phyloP scores from a whole-genome alignment of 495 filamentous ascomycete genomes.

The Trichocladium uniseriatum region DNA sequence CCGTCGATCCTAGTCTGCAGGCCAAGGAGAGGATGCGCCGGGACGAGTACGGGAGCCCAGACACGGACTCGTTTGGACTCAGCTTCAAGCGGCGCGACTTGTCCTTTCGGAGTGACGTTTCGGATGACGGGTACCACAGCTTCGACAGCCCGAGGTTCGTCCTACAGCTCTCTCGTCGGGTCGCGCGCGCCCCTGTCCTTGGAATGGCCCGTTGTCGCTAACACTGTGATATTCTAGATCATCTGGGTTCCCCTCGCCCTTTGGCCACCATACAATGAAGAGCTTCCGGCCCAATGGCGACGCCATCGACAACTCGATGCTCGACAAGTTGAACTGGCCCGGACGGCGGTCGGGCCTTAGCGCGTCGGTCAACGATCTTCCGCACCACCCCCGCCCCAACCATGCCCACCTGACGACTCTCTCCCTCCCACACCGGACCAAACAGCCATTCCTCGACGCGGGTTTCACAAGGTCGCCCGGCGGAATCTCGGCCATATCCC shows the following conservation, averaged over 20 bases:
- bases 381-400: slow-evolving; percentile 34
- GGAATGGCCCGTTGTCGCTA: too few species aligned
- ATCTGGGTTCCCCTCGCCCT: slow-evolving; percentile 19
- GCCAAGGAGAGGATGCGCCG: slow-evolving; percentile 20
- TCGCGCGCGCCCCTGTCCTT: too few species aligned
- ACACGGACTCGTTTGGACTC: slow-evolving; percentile 22
- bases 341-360: slow-evolving; percentile 46
- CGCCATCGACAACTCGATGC: slow-evolving; percentile 67
- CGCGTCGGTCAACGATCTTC: slow-evolving; percentile 41
- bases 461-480: slow-evolving; percentile 39
- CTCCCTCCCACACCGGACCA: slow-evolving; percentile 39
- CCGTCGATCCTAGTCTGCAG: slow-evolving; percentile 24
- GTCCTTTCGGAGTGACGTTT: slow-evolving; percentile 22
- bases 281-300: slow-evolving; percentile 52
- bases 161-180: too few species aligned
- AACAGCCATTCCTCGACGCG: slow-evolving; percentile 34
- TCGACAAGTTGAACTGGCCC: slow-evolving; percentile 63
- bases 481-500: slow-evolving; percentile 40
- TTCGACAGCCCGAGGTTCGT: slow-evolving; percentile 33
- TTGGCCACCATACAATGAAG: slow-evolving; percentile 39
- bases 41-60: slow-evolving; percentile 13
- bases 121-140: slow-evolving; percentile 47
- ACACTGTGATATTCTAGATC: slow-evolving; percentile 19
- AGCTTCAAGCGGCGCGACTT: slow-evolving; percentile 18
- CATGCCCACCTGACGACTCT: slow-evolving; percentile 40